Conservation (phyloP, 2,329 filamentous ascomycete species). For the Sclerotinia minor region DNA sequence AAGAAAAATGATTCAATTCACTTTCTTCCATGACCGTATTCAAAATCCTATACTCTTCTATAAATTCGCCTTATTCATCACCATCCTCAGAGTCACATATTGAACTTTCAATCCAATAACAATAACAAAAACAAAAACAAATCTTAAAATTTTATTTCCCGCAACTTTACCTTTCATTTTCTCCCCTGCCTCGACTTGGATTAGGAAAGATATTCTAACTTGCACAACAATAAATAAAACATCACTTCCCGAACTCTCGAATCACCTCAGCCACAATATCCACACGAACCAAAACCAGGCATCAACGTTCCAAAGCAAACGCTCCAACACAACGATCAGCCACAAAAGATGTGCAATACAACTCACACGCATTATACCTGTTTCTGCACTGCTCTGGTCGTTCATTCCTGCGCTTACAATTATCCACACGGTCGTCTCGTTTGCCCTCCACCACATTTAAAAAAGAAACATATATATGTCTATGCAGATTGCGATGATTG, state of each 20-base stretch:
- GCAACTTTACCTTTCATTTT: background rate
- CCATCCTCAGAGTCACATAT: no score
- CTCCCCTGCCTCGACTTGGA: no score
- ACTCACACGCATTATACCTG: conserved; percentile 7
- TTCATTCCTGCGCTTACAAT: background rate
- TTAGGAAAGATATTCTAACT: background rate
- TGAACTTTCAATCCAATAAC: background rate
- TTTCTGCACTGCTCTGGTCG: background rate
- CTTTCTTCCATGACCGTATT: background rate
- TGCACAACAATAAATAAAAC: background rate
- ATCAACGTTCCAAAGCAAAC: background rate
- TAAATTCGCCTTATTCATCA: background rate
- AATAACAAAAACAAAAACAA: no score
- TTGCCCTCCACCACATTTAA: background rate
- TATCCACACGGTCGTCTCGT: conserved; percentile 7
- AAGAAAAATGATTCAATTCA: background rate
- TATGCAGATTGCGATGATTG: conserved; percentile 10
- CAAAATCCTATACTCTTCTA: no score
- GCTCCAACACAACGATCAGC: background rate
- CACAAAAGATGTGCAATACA: conserved; percentile 9
- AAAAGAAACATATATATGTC: conserved; percentile 1
- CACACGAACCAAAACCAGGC: background rate
- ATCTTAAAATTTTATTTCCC: background rate
- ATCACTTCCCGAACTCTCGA: background rate
- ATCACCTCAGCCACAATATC: background rate